These are phyloP conservation scores for Neoconidiobolus thromboides DNA, from an alignment of 371 early-diverging fungal species.

Conservation along the genomic window DNA sequence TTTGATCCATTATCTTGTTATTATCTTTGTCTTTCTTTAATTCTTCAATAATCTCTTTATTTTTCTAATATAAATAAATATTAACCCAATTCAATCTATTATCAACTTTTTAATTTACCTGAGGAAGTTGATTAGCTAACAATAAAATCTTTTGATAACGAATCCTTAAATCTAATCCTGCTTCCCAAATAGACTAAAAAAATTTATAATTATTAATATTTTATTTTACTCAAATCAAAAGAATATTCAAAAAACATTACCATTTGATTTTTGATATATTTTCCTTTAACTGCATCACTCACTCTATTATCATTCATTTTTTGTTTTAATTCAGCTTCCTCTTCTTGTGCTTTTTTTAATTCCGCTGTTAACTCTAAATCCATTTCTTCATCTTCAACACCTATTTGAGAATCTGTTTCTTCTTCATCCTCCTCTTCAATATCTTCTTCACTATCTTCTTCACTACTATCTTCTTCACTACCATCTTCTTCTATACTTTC, in stretches of 20 bases:
- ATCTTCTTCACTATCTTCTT: constrained; percentile 13
- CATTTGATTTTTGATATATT: constrained; percentile 60
- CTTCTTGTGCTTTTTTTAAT: constrained; percentile 49
- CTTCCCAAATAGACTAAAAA: constrained; percentile 58
- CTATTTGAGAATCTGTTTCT: constrained; percentile 8
- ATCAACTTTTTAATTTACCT: constrained; percentile 9
- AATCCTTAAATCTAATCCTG: constrained; percentile 69
- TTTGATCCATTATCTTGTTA: not conserved
- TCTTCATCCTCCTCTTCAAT: constrained; percentile 10
- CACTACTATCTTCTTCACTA: constrained; percentile 7
- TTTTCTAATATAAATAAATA: not conserved
- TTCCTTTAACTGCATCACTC: constrained; percentile 72
- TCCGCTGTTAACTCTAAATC: constrained; percentile 32
- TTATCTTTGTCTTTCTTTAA: not conserved
- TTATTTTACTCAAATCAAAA: not conserved
- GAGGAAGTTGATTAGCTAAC: constrained; percentile 66
- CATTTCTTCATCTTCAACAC: constrained; percentile 14
- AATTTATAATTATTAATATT: not conserved
- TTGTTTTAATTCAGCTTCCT: constrained; percentile 39
- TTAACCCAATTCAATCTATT: too few relatives aligned
- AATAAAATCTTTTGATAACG: constrained; percentile 62
- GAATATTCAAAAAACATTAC: constrained; percentile 4
- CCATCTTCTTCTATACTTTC: constrained; percentile 15
- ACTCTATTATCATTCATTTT: constrained; percentile 46
- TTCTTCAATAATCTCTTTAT: not conserved